Percentiles rank a stretch among this genome's conserved stretches.
Conservation (phyloP, 2,329 filamentous ascomycete genomes). For the Fusarium nanum region DNA sequence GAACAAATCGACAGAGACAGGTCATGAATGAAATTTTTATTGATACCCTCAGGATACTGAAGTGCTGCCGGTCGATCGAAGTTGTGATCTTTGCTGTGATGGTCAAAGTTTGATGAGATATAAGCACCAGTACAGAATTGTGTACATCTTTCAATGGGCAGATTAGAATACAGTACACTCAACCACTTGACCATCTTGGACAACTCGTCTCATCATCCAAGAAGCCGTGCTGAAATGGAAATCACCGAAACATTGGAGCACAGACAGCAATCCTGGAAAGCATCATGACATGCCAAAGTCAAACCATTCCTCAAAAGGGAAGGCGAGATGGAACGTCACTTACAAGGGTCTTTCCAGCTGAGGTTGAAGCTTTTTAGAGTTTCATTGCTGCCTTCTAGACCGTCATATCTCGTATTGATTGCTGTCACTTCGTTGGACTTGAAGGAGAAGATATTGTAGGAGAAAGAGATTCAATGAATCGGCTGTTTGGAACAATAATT, state of each 20-base stretch:
- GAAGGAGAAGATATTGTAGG: not conserved
- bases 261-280: slow-evolving; percentile 14
- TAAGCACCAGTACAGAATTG: slow-evolving; percentile 5
- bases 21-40: slow-evolving; percentile 44
- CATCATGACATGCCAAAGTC: slow-evolving; percentile 6
- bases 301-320: slow-evolving; percentile 10
- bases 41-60: slow-evolving; percentile 39
- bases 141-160: not conserved
- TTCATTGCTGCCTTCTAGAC: slow-evolving; percentile 3
- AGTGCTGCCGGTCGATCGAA: slow-evolving; percentile 39
- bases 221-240: slow-evolving; percentile 3
- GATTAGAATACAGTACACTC: not conserved
- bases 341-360: slow-evolving; percentile 19
- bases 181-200: not conserved
- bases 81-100: slow-evolving; percentile 12
- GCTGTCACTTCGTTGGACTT: not conserved
- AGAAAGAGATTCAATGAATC: not conserved
- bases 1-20: slow-evolving; percentile 28
- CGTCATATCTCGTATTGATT: not conserved
- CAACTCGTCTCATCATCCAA: not conserved
- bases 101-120: not conserved
- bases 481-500: not conserved
- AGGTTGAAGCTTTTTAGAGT: slow-evolving; percentile 4
- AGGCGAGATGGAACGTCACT: not conserved
- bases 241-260: slow-evolving; percentile 17